A percentile compares a stretch with the other conserved stretches of the same genome.
These are phyloP conservation scores for Phytophthora pseudosyringae DNA, from an alignment of 352 stramenopile species.

Conservation along the genomic window DNA sequence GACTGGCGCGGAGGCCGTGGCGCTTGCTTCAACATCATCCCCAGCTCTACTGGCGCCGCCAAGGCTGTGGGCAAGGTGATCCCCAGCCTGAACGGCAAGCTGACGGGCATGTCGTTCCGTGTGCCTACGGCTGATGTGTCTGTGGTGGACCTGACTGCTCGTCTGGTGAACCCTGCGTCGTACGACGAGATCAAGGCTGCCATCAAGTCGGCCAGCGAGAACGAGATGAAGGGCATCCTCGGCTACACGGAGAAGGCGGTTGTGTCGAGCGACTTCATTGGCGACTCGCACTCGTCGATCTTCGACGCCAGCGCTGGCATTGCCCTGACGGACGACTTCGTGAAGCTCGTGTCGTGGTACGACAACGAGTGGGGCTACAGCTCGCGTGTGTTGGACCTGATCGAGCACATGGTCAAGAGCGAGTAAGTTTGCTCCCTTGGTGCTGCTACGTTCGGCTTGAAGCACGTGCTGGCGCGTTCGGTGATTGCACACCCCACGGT, in stretches of 20 bases:
- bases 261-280: slow-evolving; percentile 98
- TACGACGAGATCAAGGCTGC: slow-evolving; percentile 98
- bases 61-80: slow-evolving; percentile 99
- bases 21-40: slow-evolving; percentile 99
- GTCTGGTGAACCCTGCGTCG: slow-evolving; percentile 89
- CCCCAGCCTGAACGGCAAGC: slow-evolving; percentile 91
- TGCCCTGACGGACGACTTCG: slow-evolving; percentile 97
- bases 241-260: slow-evolving; percentile 98
- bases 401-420: slow-evolving; percentile 95
- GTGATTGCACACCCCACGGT: slow-evolving; percentile 22
- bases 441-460: slow-evolving; percentile 30
- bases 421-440: slow-evolving; percentile 62
- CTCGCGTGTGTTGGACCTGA: slow-evolving; percentile 96
- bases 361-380: slow-evolving; percentile 99
- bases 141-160: slow-evolving; percentile 89
- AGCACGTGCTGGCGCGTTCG: slow-evolving; percentile 29
- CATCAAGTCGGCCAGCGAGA: slow-evolving; percentile 95
- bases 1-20: slow-evolving; percentile 98
- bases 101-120: slow-evolving; percentile 93
- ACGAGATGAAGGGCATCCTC: slow-evolving; percentile 96
- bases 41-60: slow-evolving; percentile 97
- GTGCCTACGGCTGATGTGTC: slow-evolving; percentile 91
- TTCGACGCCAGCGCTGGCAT: slow-evolving; percentile 98
- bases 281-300: slow-evolving; percentile 96
- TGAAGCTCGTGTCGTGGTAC: slow-evolving; percentile 99